Conservation (phyloP, 768 basidiomycete species). For the Suillus variegatus region DNA sequence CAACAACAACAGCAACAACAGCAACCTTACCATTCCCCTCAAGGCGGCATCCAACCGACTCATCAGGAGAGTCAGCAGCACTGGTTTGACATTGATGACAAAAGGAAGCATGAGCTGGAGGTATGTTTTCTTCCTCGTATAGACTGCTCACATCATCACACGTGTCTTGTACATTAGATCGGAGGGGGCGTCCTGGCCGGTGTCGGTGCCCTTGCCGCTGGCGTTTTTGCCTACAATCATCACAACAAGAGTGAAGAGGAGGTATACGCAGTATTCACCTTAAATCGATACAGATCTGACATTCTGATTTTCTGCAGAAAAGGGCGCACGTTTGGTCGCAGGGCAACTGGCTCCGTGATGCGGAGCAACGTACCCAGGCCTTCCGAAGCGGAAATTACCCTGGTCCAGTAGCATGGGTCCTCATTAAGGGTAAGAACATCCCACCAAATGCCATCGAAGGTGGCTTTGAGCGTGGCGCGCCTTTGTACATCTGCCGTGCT, state of each 20-base stretch:
- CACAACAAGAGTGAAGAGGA: slow-evolving; percentile 61
- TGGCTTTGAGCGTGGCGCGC: slow-evolving; percentile 52
- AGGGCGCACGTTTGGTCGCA: slow-evolving; percentile 51
- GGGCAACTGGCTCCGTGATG: slow-evolving; percentile 57
- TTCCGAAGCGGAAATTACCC: slow-evolving; percentile 46
- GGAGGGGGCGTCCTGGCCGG: slow-evolving; percentile 66
- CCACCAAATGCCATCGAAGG: slow-evolving; percentile 59
- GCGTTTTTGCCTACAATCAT: slow-evolving; percentile 50
- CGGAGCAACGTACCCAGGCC: slow-evolving; percentile 51
- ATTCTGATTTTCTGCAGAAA: slow-evolving; percentile 36
- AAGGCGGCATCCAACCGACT: slow-evolving; percentile 22
- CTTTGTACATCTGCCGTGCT: slow-evolving; percentile 59
- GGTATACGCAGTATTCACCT: slow-evolving; percentile 33
- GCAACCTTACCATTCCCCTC: slow-evolving; percentile 28
- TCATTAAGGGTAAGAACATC: slow-evolving; percentile 58
- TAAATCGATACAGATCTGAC: background rate
- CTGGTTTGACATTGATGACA: slow-evolving; percentile 57
- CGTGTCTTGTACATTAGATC: slow-evolving; percentile 41
- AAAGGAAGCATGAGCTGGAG: slow-evolving; percentile 60
- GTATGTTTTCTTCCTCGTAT: slow-evolving; percentile 31
- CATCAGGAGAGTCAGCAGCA: slow-evolving; percentile 52
- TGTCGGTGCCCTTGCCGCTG: slow-evolving; percentile 51
- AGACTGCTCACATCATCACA: background rate
- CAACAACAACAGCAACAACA: slow-evolving; percentile 28
- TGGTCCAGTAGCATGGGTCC: slow-evolving; percentile 61